Percentiles rank a stretch among this genome's conserved stretches.
These are phyloP conservation scores for Saccharomyces hybrid DNA, from an alignment of 1,139 yeast species.

Conservation along the genomic window DNA sequence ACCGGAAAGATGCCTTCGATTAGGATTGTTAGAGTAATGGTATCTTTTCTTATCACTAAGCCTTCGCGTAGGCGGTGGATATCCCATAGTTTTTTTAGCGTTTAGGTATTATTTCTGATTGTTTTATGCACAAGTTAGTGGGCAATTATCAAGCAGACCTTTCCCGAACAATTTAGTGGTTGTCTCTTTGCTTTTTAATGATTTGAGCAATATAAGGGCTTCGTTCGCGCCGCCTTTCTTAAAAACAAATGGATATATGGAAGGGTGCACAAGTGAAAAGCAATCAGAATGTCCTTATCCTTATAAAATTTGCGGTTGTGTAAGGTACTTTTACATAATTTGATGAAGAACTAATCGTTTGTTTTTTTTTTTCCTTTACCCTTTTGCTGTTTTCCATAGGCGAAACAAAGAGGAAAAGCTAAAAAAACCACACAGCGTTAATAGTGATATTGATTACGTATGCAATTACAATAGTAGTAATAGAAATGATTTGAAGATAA, in stretches of 20 bases:
- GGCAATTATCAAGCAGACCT: neutral
- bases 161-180: neutral
- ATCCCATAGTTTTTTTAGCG: constrained; percentile 10
- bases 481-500: neutral
- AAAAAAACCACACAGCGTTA: neutral
- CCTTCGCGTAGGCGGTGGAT: constrained; percentile 24
- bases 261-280: neutral
- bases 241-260: neutral
- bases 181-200: neutral
- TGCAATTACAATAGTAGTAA: neutral
- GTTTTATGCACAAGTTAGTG: neutral
- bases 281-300: neutral
- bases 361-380: constrained; percentile 1
- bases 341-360: neutral
- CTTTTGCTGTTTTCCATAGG: neutral
- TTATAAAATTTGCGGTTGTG: neutral
- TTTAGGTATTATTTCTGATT: too few relatives aligned
- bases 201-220: neutral
- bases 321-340: neutral
- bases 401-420: neutral
- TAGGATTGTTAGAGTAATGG: constrained; percentile 24
- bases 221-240: neutral
- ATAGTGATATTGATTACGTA: neutral
- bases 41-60: constrained; percentile 27
- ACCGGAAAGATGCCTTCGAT: constrained; percentile 15